Evolutionary conservation across 768 basidiomycete species (phyloP), one percentile per base, ranked within the genome.

Genomic region (Trametes maxima): DNA sequence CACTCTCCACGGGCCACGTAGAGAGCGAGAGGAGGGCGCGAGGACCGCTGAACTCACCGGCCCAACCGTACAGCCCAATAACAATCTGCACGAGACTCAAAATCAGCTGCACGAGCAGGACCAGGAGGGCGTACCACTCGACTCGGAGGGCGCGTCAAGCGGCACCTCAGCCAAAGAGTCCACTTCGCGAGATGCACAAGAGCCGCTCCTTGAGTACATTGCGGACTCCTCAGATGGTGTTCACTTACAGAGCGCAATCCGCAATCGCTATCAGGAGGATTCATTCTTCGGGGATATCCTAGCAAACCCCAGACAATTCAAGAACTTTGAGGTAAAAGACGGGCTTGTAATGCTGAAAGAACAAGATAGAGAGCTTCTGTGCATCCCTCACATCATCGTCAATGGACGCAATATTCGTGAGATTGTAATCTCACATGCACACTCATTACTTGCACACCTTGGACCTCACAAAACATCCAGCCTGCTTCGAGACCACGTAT

Each of bases 401-500:
- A 50, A 67, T 0, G 68, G 67, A 10, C 19, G 68, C 13, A 67
- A 57, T 2, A 51, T 67, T 0, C 39, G 72, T 0, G 78, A 79
- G 55, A 63, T 73, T 0, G 21, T 79, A 0, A 77, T 80, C 0
- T 57, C 55, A 0, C 75, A 79, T n/a, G 76, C 75, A 0, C 79
- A 80, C 43, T 76, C 74, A 0, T 10, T 79, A 0, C 48, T 79
- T 0, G 78, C 77, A 0, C 79, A 80, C 45, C 55, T 80, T 0
- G 76, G 79, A 0, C 19, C 66, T 0, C 39, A 14, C 2, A 80
- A 79, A 56, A 79, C 77, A 0, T 10, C 77, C 0, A 39, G 57
- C 0, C 77, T 74, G 33, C 63, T 79, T 0, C 36, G 69, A 2
- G 70, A 76, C n/a, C 57, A 74, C 2, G 72, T 77, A 0, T 79